Percentiles rank a stretch among this genome's conserved stretches.
phyloP scores from a whole-genome alignment of 2,329 filamentous ascomycete species.

The Arthroderma uncinatum region DNA sequence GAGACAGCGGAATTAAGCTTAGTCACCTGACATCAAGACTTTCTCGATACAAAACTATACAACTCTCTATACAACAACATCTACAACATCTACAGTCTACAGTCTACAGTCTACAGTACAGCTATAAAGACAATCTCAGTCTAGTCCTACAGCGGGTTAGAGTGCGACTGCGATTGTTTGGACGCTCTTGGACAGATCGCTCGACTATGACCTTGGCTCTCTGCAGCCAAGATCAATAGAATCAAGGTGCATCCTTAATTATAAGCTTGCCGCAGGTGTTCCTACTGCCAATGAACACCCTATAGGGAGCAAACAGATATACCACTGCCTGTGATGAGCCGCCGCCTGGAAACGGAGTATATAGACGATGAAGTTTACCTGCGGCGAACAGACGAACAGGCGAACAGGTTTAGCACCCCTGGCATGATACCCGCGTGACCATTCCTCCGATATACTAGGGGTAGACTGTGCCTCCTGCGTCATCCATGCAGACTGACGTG shows the following conservation, averaged over 20 bases:
- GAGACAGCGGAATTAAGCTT: neutral
- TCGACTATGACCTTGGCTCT: constrained; percentile 1
- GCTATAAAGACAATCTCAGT: too few species aligned
- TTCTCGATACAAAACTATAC: neutral
- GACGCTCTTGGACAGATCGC: neutral
- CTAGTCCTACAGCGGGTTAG: too few species aligned
- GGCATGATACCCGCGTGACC: too few species aligned
- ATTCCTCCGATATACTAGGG: neutral
- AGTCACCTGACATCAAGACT: constrained; percentile 1
- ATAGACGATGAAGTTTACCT: too few species aligned
- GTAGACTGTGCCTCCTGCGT: neutral
- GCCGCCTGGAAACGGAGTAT: too few species aligned
- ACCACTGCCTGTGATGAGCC: too few species aligned
- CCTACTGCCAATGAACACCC: too few species aligned
- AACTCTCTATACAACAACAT: neutral
- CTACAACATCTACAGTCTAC: neutral
- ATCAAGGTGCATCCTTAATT: neutral
- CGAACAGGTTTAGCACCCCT: too few species aligned
- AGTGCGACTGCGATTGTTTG: neutral
- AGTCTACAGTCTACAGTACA: too few species aligned
- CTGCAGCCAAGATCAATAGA: constrained; percentile 4
- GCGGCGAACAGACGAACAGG: too few species aligned
- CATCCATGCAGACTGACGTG: constrained; percentile 1
- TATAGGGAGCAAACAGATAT: too few species aligned
- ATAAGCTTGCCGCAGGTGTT: too few species aligned